Evolutionary conservation across 768 basidiomycete genomes (phyloP), one percentile per base, ranked within the genome.

Genomic region (Phanerochaete carnosa): DNA sequence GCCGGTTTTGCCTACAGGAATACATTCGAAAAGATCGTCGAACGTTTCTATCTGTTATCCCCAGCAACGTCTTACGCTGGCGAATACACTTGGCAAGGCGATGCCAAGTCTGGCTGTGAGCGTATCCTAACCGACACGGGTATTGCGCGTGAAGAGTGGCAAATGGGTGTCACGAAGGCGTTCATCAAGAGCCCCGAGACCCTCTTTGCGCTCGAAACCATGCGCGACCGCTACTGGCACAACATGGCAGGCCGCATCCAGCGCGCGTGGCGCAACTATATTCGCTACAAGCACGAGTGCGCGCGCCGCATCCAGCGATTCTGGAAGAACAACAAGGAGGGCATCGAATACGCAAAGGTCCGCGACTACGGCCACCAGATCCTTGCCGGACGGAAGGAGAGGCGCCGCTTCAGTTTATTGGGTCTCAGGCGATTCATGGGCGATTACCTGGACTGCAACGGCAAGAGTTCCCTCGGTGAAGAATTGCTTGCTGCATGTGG

Each of bases 151-250:
- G 96, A 98, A 54, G 96, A 99, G 73, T 99, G 97, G 97, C 97
- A 99, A 74, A 97, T 98, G 95, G 97, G 97, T 56, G 86, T 89
- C 3, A 97, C 95, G 1, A 98, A 99, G 70, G 96, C 96, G 0
- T 99, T 99, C 74, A 98, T 99, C 76, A 98, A 98, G 81, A 98
- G 95, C 70, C 97, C 97, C 0, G 97, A 98, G 74, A 98, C 96
- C 94, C 84, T 99, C 23, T 99, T 99, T 72, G 97, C 96, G 13
- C 78, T 99, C 59, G 97, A 99, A 78, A 95, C 94, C 7, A 98
- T 98, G 94, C 88, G 97, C 55, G 97, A 99, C 72, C 87, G 92
- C 56, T 99, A 98, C 74, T 99, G 97, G 97, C 97, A 99, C 74
- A 98, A 98, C 74, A 99, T 99, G 97, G 97, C 97, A 0, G 85